A percentile compares a stretch with the other conserved stretches of the same genome.
Evolutionary conservation across 2,329 filamentous ascomycete genomes (phyloP).

Genomic region (Biscogniauxia mediterranea): DNA sequence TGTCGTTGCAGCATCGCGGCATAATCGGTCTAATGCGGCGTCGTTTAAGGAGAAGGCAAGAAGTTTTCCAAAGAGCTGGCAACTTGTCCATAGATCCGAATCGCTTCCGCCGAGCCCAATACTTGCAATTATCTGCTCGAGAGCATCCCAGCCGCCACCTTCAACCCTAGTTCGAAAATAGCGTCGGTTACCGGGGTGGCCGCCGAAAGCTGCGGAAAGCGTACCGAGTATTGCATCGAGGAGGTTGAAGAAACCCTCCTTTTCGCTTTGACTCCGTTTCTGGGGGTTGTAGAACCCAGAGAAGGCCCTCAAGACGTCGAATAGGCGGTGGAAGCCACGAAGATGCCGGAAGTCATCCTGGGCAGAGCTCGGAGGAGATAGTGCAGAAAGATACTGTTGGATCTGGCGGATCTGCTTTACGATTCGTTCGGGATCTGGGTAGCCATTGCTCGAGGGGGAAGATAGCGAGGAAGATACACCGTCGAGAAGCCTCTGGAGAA

Average conservation of each 20-base stretch:
- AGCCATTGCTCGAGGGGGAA: conserved; percentile 36
- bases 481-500: conserved; percentile 55
- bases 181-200: conserved; percentile 80
- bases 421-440: conserved; percentile 48
- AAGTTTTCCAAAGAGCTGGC: conserved; percentile 78
- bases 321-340: conserved; percentile 71
- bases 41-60: conserved; percentile 80
- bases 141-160: conserved; percentile 72
- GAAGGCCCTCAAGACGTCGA: conserved; percentile 67
- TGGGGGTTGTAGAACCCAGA: conserved; percentile 74
- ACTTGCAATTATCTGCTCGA: conserved; percentile 71
- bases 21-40: conserved; percentile 69
- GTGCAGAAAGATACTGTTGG: conserved; percentile 58
- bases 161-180: conserved; percentile 80
- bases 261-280: conserved; percentile 60
- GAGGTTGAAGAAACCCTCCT: conserved; percentile 63
- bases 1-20: conserved; percentile 41
- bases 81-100: conserved; percentile 65
- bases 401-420: conserved; percentile 61
- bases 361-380: conserved; percentile 44
- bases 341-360: conserved; percentile 84
- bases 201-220: conserved; percentile 70
- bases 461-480: conserved; percentile 39
- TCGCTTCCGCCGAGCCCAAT: conserved; percentile 64
- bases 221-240: conserved; percentile 71